Conservation (phyloP, 441 rosid genomes). For the Iberis amara region DNA sequence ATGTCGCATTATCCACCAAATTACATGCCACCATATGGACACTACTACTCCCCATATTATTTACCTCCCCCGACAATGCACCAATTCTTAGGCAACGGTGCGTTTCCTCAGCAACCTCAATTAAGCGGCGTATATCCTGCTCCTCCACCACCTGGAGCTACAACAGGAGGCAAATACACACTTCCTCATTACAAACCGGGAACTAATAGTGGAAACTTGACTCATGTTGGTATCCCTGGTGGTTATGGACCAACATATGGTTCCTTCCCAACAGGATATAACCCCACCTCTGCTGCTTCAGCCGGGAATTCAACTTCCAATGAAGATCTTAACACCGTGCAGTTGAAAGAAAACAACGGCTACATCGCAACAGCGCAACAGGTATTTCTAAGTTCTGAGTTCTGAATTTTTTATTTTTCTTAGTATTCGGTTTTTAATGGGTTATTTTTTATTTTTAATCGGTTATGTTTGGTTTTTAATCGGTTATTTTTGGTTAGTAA, state of each 20-base stretch:
- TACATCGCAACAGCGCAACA: constrained; percentile 78
- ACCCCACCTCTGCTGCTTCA: constrained; percentile 51
- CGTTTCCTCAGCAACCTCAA: constrained; percentile 81
- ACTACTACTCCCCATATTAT: constrained; percentile 66
- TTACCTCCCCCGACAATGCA: constrained; percentile 73
- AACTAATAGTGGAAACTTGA: constrained; percentile 53
- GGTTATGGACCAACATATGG: constrained; percentile 71
- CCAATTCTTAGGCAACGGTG: constrained; percentile 70
- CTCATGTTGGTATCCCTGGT: constrained; percentile 70
- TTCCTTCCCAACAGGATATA: constrained; percentile 69
- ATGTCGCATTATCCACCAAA: constrained; percentile 81
- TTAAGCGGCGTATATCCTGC: constrained; percentile 68
- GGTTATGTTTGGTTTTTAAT: too few species aligned
- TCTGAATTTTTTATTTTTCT: too few species aligned
- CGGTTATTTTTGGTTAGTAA: too few species aligned
- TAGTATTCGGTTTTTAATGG: too few species aligned
- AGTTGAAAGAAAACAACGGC: constrained; percentile 73
- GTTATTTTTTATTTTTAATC: too few species aligned
- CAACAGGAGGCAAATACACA: constrained; percentile 67
- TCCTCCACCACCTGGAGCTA: constrained; percentile 64
- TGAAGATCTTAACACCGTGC: constrained; percentile 72
- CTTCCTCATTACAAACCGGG: constrained; percentile 83
- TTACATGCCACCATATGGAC: constrained; percentile 76
- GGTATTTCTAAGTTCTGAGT: too few species aligned
- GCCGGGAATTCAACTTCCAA: constrained; percentile 63